These are phyloP conservation scores for Triticum aestivum DNA, from an alignment of 176 grass and related monocot genomes.

Conservation along the genomic window DNA sequence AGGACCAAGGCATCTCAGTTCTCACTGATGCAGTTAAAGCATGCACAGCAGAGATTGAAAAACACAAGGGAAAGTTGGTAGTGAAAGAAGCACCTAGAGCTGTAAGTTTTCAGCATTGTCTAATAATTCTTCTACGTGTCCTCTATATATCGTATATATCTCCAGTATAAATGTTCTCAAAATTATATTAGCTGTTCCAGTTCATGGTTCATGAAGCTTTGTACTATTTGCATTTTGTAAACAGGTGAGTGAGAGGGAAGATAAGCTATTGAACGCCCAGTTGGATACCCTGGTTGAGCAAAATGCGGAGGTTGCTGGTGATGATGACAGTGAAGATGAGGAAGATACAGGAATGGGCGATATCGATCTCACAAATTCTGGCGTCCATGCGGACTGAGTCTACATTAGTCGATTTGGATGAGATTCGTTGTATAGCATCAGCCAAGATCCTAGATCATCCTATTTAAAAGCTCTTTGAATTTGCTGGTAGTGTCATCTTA, in stretches of 20 bases:
- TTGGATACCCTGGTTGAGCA: conserved; percentile 67
- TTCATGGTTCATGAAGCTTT: background rate
- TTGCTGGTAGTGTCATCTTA: background rate
- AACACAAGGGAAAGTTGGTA: conserved; percentile 71
- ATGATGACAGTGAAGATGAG: conserved; percentile 82
- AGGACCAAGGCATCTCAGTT: conserved; percentile 83
- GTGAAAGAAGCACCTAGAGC: conserved; percentile 95
- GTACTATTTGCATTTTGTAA: conserved; percentile 10
- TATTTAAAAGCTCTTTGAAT: conserved; percentile 29
- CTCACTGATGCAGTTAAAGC: conserved; percentile 79
- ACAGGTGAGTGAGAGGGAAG: conserved; percentile 96
- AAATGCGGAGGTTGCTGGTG: conserved; percentile 87
- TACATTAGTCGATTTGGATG: conserved; percentile 9
- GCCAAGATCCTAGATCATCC: conserved; percentile 22
- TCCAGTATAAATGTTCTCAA: background rate
- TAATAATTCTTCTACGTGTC: background rate
- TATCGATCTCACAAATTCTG: conserved; percentile 43
- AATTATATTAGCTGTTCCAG: background rate
- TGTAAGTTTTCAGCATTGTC: conserved; percentile 51
- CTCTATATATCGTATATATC: background rate
- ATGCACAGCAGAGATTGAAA: conserved; percentile 72
- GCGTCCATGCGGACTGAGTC: conserved; percentile 47
- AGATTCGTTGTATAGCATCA: conserved; percentile 52
- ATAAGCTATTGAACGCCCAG: conserved; percentile 79
- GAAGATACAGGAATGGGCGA: conserved; percentile 98